Base-by-base conservation (phyloP, 2,329 filamentous ascomycete species). In the Aspergillus udagawae region DNA sequence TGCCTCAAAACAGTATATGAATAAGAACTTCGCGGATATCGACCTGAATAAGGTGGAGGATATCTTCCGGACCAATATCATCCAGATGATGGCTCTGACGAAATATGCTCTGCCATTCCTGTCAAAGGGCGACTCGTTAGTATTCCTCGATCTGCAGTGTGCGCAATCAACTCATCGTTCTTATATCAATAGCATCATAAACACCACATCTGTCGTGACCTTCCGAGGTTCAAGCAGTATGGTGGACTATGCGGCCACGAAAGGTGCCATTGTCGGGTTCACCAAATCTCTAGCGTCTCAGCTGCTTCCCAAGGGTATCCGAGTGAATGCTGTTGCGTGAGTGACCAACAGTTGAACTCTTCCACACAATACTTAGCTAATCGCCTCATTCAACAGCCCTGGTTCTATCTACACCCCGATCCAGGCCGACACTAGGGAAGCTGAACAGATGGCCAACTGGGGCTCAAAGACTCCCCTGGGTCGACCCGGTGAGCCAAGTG, bases 61-160 rank as follows among this genome's bases (percentile, higher is more conserved):
- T 61, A 82, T 80, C 0, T 87, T 86, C 75, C 78, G 77, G 48
- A 79, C 76, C 58, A 86, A 86, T 58, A 80, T 86, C 32, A 63
- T 84, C 8, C 78, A 81, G 54, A 84, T 85, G 75, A 83, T 86
- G 64, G 82, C 82, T n/a, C 73, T 86, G 59, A 80, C 80, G 4
- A 86, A 86, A 65, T 85, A 78, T 59, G 76, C 82, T 0, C 67
- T 86, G 7, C 78, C 79, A 4, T 79, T 85, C 61, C 82, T 86
- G 82, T 74, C 78, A 55, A 76, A 72, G 52, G 81, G 82, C 4
- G 72, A 72, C 49, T 77, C 74, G 77, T 79, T 60, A 60, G 76
- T 72, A 12, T 0, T 48, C 32, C 21, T 32, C 2, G 12, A 12
- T 3, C 25, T 29, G 20, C 8, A 10, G 29, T 10, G 9, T 47